These are phyloP conservation scores for Diaporthe caulivora DNA, from an alignment of 2,329 filamentous ascomycete genomes.

Conservation along the genomic window DNA sequence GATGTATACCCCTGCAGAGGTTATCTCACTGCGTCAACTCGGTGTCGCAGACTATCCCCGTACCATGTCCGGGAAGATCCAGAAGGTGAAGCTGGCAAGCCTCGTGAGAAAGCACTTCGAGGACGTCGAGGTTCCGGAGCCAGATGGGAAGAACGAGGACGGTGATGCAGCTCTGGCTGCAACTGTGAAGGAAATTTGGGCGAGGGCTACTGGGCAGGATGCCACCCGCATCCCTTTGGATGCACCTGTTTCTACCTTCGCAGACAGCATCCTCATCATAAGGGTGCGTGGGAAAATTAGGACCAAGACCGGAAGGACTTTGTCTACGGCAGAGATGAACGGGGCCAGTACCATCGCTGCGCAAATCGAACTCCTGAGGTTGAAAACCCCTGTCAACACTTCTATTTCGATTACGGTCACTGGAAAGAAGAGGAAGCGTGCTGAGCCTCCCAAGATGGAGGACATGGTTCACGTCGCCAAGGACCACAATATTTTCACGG, in stretches of 20 bases:
- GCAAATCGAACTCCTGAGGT: neutral
- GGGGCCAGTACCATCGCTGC: neutral
- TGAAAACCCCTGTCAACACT: neutral
- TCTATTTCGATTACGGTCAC: neutral
- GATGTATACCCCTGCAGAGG: slow-evolving; percentile 3
- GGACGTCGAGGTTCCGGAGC: neutral
- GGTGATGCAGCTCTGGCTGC: neutral
- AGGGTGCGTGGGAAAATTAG: slow-evolving; percentile 3
- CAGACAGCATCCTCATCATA: neutral
- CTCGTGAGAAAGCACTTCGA: neutral
- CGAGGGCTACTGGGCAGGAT: neutral
- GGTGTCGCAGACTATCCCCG: neutral
- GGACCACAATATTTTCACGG: neutral
- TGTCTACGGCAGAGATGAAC: slow-evolving; percentile 1
- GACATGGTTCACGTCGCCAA: neutral
- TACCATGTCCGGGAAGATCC: slow-evolving; percentile 2
- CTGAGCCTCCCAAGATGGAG: neutral
- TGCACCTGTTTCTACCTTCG: neutral
- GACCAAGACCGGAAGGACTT: neutral
- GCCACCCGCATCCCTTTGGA: neutral
- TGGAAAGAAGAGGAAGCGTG: neutral
- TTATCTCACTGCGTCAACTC: neutral
- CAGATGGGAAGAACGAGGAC: too few relatives aligned
- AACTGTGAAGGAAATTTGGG: slow-evolving; percentile 6
- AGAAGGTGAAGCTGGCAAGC: neutral